phyloP scores from a whole-genome alignment of 2,329 filamentous ascomycete genomes.

The Cladosporium sp. region DNA sequence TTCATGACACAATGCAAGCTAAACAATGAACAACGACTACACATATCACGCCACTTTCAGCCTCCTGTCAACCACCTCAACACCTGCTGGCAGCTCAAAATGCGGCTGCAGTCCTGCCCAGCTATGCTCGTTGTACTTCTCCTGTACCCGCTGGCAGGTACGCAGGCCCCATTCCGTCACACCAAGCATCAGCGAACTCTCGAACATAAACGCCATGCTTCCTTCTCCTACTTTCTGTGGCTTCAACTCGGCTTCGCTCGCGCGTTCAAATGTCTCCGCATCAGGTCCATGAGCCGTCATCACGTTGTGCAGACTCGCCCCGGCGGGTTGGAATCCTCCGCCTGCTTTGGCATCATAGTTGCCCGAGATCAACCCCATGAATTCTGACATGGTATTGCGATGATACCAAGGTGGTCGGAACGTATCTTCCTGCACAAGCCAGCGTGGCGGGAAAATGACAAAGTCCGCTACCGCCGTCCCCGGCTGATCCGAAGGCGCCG shows the following conservation, averaged over 20 bases:
- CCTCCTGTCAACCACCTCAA: too few species aligned
- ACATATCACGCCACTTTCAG: too few species aligned
- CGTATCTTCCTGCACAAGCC: conserved; percentile 64
- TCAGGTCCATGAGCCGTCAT: conserved; percentile 51
- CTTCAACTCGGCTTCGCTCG: conserved; percentile 49
- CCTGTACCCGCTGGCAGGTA: conserved; percentile 64
- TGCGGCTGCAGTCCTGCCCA: conserved; percentile 57
- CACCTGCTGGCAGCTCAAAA: conserved; percentile 33
- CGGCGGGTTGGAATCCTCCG: conserved; percentile 54
- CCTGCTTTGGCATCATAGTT: conserved; percentile 55
- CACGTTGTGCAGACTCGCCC: conserved; percentile 48
- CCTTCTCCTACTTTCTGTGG: conserved; percentile 55
- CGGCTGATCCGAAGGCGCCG: conserved; percentile 53
- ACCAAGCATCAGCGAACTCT: conserved; percentile 64
- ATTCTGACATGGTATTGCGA: conserved; percentile 62
- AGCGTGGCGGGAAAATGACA: conserved; percentile 66
- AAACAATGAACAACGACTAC: too few species aligned
- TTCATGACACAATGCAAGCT: too few species aligned
- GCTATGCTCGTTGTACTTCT: conserved; percentile 73
- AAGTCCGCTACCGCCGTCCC: conserved; percentile 61
- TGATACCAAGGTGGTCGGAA: conserved; percentile 71
- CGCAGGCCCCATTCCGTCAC: conserved; percentile 69
- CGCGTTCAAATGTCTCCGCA: conserved; percentile 51
- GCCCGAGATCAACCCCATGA: conserved; percentile 56
- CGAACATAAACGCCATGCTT: conserved; percentile 65